Conservation (phyloP, 1,139 yeast genomes). For the Saccharomyces hybrid region DNA sequence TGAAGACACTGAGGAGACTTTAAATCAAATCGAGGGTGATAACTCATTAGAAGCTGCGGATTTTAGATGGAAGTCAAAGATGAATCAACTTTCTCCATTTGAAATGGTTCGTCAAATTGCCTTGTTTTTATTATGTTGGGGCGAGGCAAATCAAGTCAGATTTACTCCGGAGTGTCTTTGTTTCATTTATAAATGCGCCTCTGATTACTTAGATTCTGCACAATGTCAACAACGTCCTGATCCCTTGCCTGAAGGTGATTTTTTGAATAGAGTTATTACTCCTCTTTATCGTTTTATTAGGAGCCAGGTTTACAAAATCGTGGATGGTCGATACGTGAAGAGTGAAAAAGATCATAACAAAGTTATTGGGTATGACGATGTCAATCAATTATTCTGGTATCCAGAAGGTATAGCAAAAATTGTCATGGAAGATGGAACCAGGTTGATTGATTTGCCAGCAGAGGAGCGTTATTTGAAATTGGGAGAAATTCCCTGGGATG, state of each 20-base stretch:
- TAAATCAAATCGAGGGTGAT: conserved; percentile 80
- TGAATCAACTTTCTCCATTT: conserved; percentile 59
- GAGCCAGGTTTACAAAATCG: conserved; percentile 89
- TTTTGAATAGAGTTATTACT: conserved; percentile 81
- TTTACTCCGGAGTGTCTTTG: conserved; percentile 90
- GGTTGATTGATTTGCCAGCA: conserved; percentile 82
- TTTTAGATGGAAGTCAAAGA: conserved; percentile 71
- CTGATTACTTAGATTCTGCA: conserved; percentile 80
- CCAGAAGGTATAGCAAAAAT: conserved; percentile 97
- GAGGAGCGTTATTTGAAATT: conserved; percentile 83
- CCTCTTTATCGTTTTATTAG: conserved; percentile 87
- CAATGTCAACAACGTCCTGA: conserved; percentile 85
- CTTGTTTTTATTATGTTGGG: conserved; percentile 87
- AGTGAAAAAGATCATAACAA: conserved; percentile 95
- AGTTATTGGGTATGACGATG: conserved; percentile 95
- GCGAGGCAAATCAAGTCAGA: conserved; percentile 96
- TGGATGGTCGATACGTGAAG: conserved; percentile 92
- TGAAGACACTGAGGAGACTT: conserved; percentile 40
- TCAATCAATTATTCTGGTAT: conserved; percentile 97
- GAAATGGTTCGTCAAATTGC: conserved; percentile 90
- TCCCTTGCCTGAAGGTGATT: conserved; percentile 94
- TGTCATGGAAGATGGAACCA: conserved; percentile 81
- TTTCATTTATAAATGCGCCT: conserved; percentile 89
- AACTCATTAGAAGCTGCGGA: conserved; percentile 75
- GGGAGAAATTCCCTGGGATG: conserved; percentile 88